Base-by-base conservation (phyloP, 202 grass and related monocot species). In the Setaria italica region DNA sequence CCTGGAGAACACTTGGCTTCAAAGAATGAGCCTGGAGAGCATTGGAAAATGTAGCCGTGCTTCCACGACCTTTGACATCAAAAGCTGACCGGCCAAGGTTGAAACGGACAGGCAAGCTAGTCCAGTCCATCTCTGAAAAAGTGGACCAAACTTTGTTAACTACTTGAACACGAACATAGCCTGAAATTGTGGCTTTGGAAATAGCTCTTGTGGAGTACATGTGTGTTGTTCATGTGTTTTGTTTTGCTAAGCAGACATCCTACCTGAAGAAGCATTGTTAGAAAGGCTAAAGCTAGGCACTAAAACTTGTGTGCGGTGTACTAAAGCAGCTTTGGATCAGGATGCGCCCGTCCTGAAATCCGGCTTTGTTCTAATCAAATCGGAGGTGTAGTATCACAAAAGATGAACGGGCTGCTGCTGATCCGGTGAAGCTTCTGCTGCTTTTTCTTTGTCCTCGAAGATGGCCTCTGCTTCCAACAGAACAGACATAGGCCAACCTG, bases 361-460 rank as follows among this genome's bases (percentile, higher is more conserved):
- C 64, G 46, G 81, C 81, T 91, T 90, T 90, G 77, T 32, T 34
- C 85, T 88, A 91, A 88, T 91, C 56, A 77, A 76, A 88, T 81
- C 70, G 49, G 74, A 76, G 75, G 12, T 70, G 69, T 70, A 68
- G 42, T 1, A 37, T 3, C 35, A 37, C 5, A 62, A 84, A 84
- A 76, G 35, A 80, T 39, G 67, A 87, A 5, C 7, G 41, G 0
- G 17, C 29, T 51, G 67, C 56, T 84, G 16, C 69, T 55, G 70
- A 77, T 81, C 81, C 37, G 65, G 37, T 85, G 85, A 91, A 91
- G 89, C 85, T 91, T 85, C 89, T 32, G 63, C 64, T 35, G 55
- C 89, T 60, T 85, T 85, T 21, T 14, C 37, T 80, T 68, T 51
- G 3, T 54, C 15, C 20, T 35, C 54, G 25, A 68, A 83, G 45